These are phyloP conservation scores for Gracilaria caudata DNA, from an alignment of 23 red algal genomes.

Conservation along the genomic window DNA sequence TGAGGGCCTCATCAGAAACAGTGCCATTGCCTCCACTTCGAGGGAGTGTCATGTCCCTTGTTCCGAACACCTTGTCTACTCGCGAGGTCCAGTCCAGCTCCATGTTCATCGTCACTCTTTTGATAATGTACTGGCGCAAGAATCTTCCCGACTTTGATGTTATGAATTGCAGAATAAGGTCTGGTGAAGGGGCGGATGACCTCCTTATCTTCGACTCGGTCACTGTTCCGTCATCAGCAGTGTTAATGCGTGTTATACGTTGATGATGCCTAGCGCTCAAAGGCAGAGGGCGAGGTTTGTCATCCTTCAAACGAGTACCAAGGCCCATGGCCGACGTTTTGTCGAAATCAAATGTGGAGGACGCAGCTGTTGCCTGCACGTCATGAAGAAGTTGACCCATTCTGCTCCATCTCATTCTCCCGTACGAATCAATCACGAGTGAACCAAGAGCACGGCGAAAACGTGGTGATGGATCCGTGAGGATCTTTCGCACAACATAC, in stretches of 20 bases:
- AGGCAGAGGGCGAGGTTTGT: background rate
- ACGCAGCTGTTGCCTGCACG: constrained; percentile 47
- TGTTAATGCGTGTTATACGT: background rate
- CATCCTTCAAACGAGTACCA: background rate
- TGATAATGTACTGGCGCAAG: constrained; percentile 47
- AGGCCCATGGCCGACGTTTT: constrained; percentile 6
- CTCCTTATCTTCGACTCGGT: background rate
- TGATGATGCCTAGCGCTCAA: background rate
- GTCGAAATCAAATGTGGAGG: constrained; percentile 8
- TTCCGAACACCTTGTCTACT: constrained; percentile 41
- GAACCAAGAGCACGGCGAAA: constrained; percentile 57
- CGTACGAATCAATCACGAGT: constrained; percentile 70
- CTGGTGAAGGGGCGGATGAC: background rate
- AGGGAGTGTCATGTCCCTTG: background rate
- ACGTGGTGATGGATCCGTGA: constrained; percentile 75
- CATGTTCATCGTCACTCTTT: constrained; percentile 3
- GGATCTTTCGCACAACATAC: constrained; percentile 77
- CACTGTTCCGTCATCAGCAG: background rate
- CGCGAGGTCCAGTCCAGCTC: constrained; percentile 9
- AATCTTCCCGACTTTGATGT: constrained; percentile 44
- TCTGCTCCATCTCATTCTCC: constrained; percentile 63
- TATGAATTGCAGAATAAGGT: constrained; percentile 42
- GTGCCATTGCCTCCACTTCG: background rate
- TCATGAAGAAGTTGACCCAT: constrained; percentile 69
- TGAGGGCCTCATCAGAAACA: background rate